Percentiles rank a stretch among this genome's conserved stretches.
Evolutionary conservation across 2,329 filamentous ascomycete species (phyloP).

Genomic region (Dothiorella sarmentorum): DNA sequence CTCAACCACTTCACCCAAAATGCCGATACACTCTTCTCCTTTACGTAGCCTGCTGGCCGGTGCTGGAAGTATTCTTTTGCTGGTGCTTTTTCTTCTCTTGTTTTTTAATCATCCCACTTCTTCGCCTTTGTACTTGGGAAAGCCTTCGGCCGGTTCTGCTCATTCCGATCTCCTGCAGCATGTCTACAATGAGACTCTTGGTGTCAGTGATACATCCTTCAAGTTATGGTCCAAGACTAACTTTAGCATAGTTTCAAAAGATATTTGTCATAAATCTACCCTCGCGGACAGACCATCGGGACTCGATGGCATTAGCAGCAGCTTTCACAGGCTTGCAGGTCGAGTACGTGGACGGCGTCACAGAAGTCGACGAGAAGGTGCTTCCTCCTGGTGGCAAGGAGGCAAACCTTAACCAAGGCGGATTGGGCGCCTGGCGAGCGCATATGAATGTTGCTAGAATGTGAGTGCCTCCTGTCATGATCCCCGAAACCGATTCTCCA

Average conservation of each 20-base stretch:
- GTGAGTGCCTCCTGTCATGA: neutral
- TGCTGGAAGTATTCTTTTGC: neutral
- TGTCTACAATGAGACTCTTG: constrained; percentile 13
- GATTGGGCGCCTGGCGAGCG: constrained; percentile 9
- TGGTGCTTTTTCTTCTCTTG: neutral
- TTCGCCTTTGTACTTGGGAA: neutral
- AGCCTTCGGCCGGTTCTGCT: no score
- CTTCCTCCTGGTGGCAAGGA: constrained; percentile 36
- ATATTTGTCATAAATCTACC: constrained; percentile 54
- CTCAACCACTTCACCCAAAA: neutral
- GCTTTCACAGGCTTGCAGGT: constrained; percentile 45
- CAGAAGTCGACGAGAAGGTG: constrained; percentile 29
- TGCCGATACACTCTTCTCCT: neutral
- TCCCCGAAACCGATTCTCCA: neutral
- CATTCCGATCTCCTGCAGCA: neutral
- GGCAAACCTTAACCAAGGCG: neutral
- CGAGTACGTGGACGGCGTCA: constrained; percentile 48
- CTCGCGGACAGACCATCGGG: constrained; percentile 49
- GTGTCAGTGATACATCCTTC: neutral
- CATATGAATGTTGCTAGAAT: constrained; percentile 3
- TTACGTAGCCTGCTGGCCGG: neutral
- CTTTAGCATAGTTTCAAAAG: constrained; percentile 46
- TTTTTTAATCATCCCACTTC: neutral
- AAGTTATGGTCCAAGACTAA: neutral
- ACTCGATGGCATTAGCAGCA: constrained; percentile 49